A percentile compares a stretch with the other conserved stretches of the same genome.
Evolutionary conservation across 2,329 filamentous ascomycete species (phyloP).

Genomic region (Pyrenophora teres): DNA sequence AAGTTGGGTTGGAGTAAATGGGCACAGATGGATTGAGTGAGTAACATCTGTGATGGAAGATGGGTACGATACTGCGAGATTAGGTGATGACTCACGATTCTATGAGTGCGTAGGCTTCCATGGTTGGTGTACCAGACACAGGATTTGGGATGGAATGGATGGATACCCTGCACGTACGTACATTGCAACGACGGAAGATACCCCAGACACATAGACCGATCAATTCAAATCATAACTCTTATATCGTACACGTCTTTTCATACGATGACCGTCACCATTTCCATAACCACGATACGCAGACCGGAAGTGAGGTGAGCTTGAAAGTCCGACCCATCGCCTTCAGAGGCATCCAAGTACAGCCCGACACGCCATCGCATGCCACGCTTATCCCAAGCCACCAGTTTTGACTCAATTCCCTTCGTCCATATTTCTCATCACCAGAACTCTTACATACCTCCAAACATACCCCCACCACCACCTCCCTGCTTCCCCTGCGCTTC

Average conservation of each 20-base stretch:
- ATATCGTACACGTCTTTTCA: conserved; percentile 20
- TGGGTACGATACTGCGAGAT: too few species aligned
- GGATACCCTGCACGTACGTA: neutral
- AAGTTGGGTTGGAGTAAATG: too few species aligned
- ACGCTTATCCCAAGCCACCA: too few species aligned
- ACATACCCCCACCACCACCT: conserved; percentile 30
- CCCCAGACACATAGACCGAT: neutral
- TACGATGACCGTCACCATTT: neutral
- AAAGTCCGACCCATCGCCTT: neutral
- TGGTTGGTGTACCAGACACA: too few species aligned
- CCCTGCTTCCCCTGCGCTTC: conserved; percentile 68
- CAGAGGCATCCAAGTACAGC: neutral
- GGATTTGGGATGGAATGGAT: too few species aligned
- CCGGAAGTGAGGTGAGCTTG: neutral
- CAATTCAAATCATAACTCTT: conserved; percentile 13
- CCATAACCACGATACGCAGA: neutral
- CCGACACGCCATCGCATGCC: too few species aligned
- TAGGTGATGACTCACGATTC: too few species aligned
- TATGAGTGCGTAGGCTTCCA: too few species aligned
- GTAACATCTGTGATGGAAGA: too few species aligned
- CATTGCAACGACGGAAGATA: neutral
- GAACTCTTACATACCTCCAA: conserved; percentile 32
- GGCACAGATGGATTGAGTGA: too few species aligned
- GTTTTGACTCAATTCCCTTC: too few species aligned
- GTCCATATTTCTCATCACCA: neutral